Percentiles rank a stretch among this genome's conserved stretches.
phyloP scores from a whole-genome alignment of 2,329 filamentous ascomycete species.

The Diaporthe sp. region DNA sequence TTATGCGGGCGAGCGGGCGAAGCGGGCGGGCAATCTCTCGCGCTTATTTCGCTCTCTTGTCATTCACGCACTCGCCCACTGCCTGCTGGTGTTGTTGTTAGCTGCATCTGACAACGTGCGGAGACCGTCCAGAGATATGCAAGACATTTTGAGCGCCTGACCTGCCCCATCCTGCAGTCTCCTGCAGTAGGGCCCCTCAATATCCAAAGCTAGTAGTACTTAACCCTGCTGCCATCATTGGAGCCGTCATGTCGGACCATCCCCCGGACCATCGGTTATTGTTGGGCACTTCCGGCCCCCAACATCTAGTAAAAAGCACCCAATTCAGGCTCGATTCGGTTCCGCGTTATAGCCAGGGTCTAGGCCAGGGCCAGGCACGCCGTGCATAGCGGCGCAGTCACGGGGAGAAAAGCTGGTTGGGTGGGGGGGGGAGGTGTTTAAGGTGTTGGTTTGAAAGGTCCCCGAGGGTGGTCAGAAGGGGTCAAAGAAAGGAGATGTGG shows the following conservation, averaged over 20 bases:
- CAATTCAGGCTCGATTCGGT: neutral
- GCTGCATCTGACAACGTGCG: slow-evolving; percentile 30
- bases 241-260: slow-evolving; percentile 3
- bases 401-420: neutral
- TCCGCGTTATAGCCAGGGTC: neutral
- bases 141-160: slow-evolving; percentile 33
- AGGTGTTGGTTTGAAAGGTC: neutral
- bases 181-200: slow-evolving; percentile 23
- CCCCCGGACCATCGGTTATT: slow-evolving; percentile 12
- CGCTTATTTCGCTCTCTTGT: slow-evolving; percentile 11
- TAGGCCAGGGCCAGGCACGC: slow-evolving; percentile 9
- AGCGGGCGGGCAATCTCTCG: slow-evolving; percentile 9
- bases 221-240: slow-evolving; percentile 4
- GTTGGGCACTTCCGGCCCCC: neutral
- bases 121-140: slow-evolving; percentile 25
- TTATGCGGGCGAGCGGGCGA: slow-evolving; percentile 14
- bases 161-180: slow-evolving; percentile 13
- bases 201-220: slow-evolving; percentile 3
- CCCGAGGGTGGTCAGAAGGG: slow-evolving; percentile 23
- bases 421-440: neutral
- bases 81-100: slow-evolving; percentile 12
- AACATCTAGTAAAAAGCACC: neutral
- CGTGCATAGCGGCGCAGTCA: slow-evolving; percentile 26
- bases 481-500: neutral
- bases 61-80: neutral